phyloP scores from a whole-genome alignment of 2,329 filamentous ascomycete genomes.

The Aureobasidium vineae region DNA sequence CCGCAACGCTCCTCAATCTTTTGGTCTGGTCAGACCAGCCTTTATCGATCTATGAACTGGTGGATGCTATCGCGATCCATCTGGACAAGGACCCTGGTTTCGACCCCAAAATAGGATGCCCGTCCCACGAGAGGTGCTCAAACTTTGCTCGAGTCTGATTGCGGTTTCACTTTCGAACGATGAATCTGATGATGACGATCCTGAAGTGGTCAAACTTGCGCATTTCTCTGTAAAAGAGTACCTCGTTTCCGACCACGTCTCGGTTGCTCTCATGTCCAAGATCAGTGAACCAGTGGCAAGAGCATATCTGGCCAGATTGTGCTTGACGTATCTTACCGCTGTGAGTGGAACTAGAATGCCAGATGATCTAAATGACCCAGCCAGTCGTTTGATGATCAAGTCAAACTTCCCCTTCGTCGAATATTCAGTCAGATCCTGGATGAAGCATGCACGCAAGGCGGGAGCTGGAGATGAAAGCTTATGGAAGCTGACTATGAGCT shows the following conservation, averaged over 20 bases:
- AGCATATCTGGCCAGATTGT: neutral
- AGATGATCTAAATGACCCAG: neutral
- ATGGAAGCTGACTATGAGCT: neutral
- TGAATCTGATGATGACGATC: no score
- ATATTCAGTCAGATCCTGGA: neutral
- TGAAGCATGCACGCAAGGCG: neutral
- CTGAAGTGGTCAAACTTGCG: neutral
- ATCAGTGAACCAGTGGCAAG: neutral
- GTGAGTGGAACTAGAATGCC: neutral
- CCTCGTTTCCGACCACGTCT: neutral
- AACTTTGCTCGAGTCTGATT: neutral
- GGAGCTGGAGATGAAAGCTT: neutral
- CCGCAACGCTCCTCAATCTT: neutral
- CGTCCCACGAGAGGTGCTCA: neutral
- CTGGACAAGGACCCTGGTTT: neutral
- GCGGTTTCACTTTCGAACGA: neutral
- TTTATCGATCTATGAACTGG: neutral
- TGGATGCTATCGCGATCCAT: neutral
- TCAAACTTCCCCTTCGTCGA: neutral
- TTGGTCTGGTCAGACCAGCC: neutral
- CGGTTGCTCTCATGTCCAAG: neutral
- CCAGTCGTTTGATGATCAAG: no score
- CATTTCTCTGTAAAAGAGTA: neutral
- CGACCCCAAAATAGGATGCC: neutral
- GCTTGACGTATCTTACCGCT: neutral